These are phyloP conservation scores for Fusarium sp. DNA, from an alignment of 2,329 filamentous ascomycete genomes.

Conservation along the genomic window DNA sequence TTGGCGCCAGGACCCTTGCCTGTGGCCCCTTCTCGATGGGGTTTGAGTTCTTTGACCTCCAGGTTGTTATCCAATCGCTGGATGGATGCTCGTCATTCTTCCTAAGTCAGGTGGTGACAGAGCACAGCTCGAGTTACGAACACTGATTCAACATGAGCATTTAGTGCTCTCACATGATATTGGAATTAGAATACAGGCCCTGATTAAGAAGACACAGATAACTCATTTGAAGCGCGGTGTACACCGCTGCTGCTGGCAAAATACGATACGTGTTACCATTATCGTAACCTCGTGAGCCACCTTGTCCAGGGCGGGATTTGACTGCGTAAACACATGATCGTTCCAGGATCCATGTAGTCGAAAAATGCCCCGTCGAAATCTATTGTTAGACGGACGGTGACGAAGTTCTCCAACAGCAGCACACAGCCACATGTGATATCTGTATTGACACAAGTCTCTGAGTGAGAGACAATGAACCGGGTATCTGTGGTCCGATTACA, in stretches of 20 bases:
- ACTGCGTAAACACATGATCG: slow-evolving; percentile 28
- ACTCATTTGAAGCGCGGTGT: neutral
- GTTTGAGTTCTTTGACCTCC: slow-evolving; percentile 16
- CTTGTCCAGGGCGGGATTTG: neutral
- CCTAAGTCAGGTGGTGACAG: slow-evolving; percentile 27
- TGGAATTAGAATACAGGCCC: no score
- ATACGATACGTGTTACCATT: slow-evolving; percentile 6
- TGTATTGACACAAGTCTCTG: slow-evolving; percentile 2
- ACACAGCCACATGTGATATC: slow-evolving; percentile 4
- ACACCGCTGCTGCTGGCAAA: neutral
- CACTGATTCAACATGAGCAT: neutral
- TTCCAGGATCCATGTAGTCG: neutral
- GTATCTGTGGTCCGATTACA: neutral
- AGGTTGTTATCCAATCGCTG: slow-evolving; percentile 29
- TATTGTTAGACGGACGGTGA: slow-evolving; percentile 13
- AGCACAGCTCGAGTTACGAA: neutral
- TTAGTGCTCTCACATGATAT: slow-evolving; percentile 8
- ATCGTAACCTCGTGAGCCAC: slow-evolving; percentile 28
- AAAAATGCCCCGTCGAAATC: neutral
- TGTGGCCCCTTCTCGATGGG: slow-evolving; percentile 20
- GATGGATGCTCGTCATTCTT: slow-evolving; percentile 32
- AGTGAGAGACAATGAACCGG: neutral
- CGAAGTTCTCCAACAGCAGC: slow-evolving; percentile 9
- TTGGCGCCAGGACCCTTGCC: slow-evolving; percentile 22
- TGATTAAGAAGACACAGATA: neutral